Conservation (phyloP, 345 rosid genomes). For the Pugionium cornutum region DNA sequence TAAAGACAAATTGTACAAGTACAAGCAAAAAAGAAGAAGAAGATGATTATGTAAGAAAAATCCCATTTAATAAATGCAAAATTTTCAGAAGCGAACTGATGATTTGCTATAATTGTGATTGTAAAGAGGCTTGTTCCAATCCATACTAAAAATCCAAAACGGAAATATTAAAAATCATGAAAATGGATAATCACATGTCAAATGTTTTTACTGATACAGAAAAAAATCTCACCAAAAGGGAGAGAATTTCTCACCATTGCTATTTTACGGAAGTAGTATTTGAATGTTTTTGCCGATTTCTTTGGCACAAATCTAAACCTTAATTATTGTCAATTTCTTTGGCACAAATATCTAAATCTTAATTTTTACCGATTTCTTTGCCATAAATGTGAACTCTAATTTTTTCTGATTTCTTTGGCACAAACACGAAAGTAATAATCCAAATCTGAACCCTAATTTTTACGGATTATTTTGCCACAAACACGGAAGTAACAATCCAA, state of each 20-base stretch:
- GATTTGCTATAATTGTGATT: not conserved
- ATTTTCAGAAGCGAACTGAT: not conserved
- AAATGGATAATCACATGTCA: not conserved
- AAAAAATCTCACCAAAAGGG: not conserved
- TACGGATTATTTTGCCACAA: too few species aligned
- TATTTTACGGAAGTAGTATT: not conserved
- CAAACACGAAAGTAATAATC: too few species aligned
- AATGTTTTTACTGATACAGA: not conserved
- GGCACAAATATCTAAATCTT: too few species aligned
- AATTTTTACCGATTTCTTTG: too few species aligned
- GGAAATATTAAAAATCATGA: not conserved
- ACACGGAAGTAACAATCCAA: too few species aligned
- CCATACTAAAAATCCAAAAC: not conserved
- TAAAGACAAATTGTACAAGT: constrained; percentile 23
- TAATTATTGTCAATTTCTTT: too few species aligned
- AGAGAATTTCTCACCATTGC: not conserved
- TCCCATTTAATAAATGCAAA: constrained; percentile 20
- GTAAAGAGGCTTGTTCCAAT: too few species aligned
- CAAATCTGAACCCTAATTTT: too few species aligned
- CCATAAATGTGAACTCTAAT: too few species aligned
- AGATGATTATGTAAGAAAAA: not conserved
- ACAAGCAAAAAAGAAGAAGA: constrained; percentile 14
- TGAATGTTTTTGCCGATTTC: too few species aligned
- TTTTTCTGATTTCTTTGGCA: too few species aligned
- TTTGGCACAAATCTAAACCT: too few species aligned